A percentile compares a stretch with the other conserved stretches of the same genome.
Conservation (phyloP, 108 stramenopile species). For the Skeletonema grethae region DNA sequence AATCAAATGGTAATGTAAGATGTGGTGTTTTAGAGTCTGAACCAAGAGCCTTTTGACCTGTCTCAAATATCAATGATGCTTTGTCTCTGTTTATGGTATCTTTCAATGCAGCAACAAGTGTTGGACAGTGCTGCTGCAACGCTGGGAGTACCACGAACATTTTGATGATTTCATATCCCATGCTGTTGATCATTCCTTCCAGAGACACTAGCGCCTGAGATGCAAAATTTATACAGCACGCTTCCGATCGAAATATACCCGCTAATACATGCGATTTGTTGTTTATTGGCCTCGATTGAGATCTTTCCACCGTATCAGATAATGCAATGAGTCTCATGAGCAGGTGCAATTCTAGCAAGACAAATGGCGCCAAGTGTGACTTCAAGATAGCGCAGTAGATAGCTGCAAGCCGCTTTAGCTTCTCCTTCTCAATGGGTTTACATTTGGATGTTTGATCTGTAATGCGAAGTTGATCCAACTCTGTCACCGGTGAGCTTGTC, state of each 20-base stretch:
- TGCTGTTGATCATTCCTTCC: conserved; percentile 30
- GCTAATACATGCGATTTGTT: conserved; percentile 17
- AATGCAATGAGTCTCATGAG: conserved; percentile 62
- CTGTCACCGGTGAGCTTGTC: background rate
- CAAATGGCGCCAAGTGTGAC: conserved; percentile 68
- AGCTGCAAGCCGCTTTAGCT: conserved; percentile 49
- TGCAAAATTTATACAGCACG: conserved; percentile 52
- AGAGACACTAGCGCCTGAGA: conserved; percentile 35
- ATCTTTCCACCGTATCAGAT: conserved; percentile 6
- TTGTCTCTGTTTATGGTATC: conserved; percentile 23
- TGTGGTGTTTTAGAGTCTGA: conserved; percentile 50
- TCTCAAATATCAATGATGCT: conserved; percentile 24
- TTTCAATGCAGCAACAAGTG: conserved; percentile 21
- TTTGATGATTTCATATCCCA: conserved; percentile 34
- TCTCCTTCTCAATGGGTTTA: conserved; percentile 5
- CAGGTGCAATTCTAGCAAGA: conserved; percentile 74
- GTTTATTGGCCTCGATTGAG: background rate
- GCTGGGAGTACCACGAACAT: conserved; percentile 28
- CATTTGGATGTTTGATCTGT: background rate
- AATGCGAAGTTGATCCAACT: background rate
- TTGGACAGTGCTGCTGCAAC: conserved; percentile 24
- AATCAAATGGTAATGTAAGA: conserved; percentile 75
- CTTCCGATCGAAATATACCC: conserved; percentile 24
- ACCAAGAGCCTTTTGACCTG: conserved; percentile 31
- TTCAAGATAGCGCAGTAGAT: conserved; percentile 64